phyloP scores from a whole-genome alignment of 2,329 filamentous ascomycete species.

The Orbilia javanica region DNA sequence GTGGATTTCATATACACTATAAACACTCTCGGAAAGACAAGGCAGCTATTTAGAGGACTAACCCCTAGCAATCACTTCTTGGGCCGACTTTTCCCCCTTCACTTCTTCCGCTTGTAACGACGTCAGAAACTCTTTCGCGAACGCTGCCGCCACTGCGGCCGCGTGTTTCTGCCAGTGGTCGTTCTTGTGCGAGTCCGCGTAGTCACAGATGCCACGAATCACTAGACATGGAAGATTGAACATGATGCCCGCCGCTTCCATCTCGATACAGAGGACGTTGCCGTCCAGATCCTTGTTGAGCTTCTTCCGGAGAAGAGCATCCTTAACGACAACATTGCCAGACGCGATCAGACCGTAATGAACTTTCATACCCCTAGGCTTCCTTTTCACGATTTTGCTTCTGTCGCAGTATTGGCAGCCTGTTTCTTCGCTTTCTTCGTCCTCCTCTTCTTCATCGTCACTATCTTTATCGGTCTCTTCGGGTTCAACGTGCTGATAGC shows the following conservation, averaged over 20 bases:
- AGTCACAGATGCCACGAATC: slow-evolving; percentile 21
- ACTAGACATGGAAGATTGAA: not conserved
- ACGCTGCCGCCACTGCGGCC: not conserved
- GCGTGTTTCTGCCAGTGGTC: slow-evolving; percentile 10
- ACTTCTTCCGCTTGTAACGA: not conserved
- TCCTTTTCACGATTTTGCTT: too few species aligned
- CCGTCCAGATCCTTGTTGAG: not conserved
- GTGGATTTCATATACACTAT: too few species aligned
- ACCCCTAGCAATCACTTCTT: too few species aligned
- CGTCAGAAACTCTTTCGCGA: slow-evolving; percentile 20
- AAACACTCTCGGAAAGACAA: too few species aligned
- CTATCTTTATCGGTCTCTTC: too few species aligned
- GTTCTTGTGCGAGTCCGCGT: slow-evolving; percentile 5
- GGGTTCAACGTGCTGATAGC: too few species aligned
- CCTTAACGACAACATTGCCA: slow-evolving; percentile 9
- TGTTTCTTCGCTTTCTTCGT: too few species aligned
- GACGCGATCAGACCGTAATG: slow-evolving; percentile 29
- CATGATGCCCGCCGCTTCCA: slow-evolving; percentile 12
- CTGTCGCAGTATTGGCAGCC: too few species aligned
- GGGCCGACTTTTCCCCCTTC: too few species aligned
- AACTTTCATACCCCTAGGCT: too few species aligned
- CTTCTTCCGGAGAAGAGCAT: not conserved
- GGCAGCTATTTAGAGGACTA: too few species aligned
- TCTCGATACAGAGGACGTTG: slow-evolving; percentile 2
- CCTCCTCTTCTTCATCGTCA: too few species aligned